Base-by-base conservation (phyloP, 768 basidiomycete genomes). In the Cystofilobasidium bisporidii region DNA sequence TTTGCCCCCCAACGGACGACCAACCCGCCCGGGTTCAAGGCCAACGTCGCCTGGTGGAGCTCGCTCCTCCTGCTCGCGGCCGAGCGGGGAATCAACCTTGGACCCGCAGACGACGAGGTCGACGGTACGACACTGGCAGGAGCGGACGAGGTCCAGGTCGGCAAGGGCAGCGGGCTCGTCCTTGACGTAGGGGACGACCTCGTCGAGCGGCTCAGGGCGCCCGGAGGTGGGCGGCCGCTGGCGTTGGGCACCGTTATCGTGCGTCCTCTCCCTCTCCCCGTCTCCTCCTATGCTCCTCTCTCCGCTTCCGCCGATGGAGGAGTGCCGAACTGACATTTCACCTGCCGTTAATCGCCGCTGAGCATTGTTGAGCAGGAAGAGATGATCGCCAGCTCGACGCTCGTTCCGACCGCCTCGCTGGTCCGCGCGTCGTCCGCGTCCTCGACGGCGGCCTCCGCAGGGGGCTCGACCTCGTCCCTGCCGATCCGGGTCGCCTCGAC, bases 31-130 rank as follows among this genome's bases (percentile, higher is more conserved):
- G 86, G 89, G 5, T 96, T 86, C 75, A 78, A 83, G 59, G 84
- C 89, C 15, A 88, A 89, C 73, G 79, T 91, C 36, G 84, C 86
- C 63, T 97, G 92, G 92, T 97, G 93, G 93, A 83, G 82, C 40
- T 78, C 79, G 55, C 83, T 84, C 0, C 79, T 91, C 12, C 83
- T 87, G 71, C 79, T 79, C 20, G 74, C 87, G 45, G 83, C 86
- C n/a, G 74, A 79, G 63, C 79, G 79, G 30, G 87, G 87, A 1
- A 90, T 6, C 75, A 24, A 53, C 24, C 6, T 3, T 84, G 63
- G 87, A 89, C 38, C 77, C 10, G 43, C 43, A 76, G 33, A 79
- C 89, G 67, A 82, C 84, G 71, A 79, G 84, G 48, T 83, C 86
- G 33, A 85, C 84, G 64, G 85, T 83, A 4, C n/a, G 47, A n/a